Evolutionary conservation across 257 asterid genomes (phyloP), one percentile per base, ranked within the genome.

Genomic region (Penstemon davidsonii): DNA sequence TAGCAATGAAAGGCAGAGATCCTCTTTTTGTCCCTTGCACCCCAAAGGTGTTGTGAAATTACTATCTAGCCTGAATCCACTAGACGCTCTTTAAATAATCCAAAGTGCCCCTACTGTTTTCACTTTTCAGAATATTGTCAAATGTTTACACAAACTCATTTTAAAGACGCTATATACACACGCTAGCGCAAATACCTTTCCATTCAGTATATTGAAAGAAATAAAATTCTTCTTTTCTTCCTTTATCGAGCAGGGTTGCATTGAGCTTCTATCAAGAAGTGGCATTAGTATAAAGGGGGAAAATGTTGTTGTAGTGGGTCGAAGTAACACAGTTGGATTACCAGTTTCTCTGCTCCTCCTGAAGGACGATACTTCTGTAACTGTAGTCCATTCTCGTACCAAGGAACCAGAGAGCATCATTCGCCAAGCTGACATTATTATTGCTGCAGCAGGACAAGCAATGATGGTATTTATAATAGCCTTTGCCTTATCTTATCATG

Each of bases 371-470:
- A 97, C 98, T 55, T 88, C 96, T 19, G 94, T 90, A 9, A 88
- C 92, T 55, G 60, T 93, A 9, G 98, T 93, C 64, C 98, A 93
- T 60, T 93, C 98, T 0, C 91, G 73, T 61, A 90, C 96, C 5
- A 80, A 81, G 75, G 96, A 88, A 10, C 96, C 95, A 13, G 97
- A 93, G 67, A 85, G 45, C 49, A 85, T 86, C 73, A 80, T 93
- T 39, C 90, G 94, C 42, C 87, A 86, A 69, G 98, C 96, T 8
- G 98, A 93, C 75, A 88, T 93, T 50, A 50, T 92, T 59, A 93
- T 93, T 40, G 96, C 98, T 50, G 98, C 98, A 18, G 96, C 97
- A 52, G 97, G 98, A 69, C 95, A 93, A 76, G 83, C 96, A 66
- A 80, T 66, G 79, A 90, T 93, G 98, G 97, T 88, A 86, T 41